Evolutionary conservation across 352 stramenopile species (phyloP), one percentile per base, ranked within the genome.

Genomic region (Phytophthora pluvialis): DNA sequence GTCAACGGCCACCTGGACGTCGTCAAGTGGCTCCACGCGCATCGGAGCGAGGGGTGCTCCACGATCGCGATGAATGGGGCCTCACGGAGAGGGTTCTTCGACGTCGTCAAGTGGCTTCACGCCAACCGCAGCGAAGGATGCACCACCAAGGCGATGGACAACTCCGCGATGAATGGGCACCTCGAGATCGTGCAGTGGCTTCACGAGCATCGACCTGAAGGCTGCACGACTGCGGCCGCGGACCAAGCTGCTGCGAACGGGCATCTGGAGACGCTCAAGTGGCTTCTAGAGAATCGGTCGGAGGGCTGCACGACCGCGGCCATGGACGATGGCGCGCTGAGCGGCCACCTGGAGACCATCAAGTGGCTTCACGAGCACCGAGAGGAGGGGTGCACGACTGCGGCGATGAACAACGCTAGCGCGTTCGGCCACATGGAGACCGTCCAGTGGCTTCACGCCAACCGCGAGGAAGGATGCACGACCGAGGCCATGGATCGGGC

Each of bases 181-280:
- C 25, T 74, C 9, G 38, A 70, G 7, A 65, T 72, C 12, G 64
- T 77, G n/a, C 58, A 67, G 40, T 77, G 64, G 70, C 38, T 77
- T 11, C 64, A 73, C 45, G 18, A 63, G 25, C 15, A 70, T 26
- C 33, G 63, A 13, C 9, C 48, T 1, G 58, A 70, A 58, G 62
- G 67, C 1, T 75, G 67, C 36, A 75, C 62, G 11, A 49, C 39
- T 11, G 51, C 51, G 21, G 64, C 58, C 4, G 64, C 70, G 36
- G 56, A 72, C 38, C 60, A 72, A 36, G 64, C 64, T 53, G 64
- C 64, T 33, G 58, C 64, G 0, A 54, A 66, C 10, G 83, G 83
- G 16, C 80, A 86, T 28, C 32, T 89, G 11, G 76, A 80, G 16
- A 69, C 86, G 12, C 60, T 90, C n/a, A 47, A 79, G 51, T 92